These are phyloP conservation scores for Termitomyces sp. DNA, from an alignment of 1,284 basidiomycete species.

Conservation along the genomic window DNA sequence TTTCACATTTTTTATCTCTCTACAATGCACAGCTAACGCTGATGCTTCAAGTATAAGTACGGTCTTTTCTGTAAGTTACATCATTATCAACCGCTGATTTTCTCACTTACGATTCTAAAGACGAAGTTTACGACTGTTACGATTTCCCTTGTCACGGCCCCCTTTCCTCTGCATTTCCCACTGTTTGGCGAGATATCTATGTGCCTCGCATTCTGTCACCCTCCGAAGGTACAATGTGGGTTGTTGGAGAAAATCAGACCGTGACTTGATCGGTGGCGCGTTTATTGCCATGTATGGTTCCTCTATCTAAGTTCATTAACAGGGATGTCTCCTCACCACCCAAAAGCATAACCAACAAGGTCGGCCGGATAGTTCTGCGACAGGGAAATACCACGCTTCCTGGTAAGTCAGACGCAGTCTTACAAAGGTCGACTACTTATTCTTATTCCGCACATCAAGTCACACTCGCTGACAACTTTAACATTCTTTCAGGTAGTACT, in stretches of 20 bases:
- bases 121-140: slow-evolving; percentile 1
- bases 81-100: too few species aligned
- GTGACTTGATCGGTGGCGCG: slow-evolving; percentile 41
- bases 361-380: slow-evolving; percentile 38
- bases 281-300: neutral
- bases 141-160: neutral
- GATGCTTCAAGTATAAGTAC: neutral
- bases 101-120: neutral
- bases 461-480: slow-evolving; percentile 36
- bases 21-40: neutral
- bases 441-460: slow-evolving; percentile 7
- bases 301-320: neutral
- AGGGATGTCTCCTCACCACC: slow-evolving; percentile 40
- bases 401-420: slow-evolving; percentile 19
- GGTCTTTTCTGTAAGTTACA: too few species aligned
- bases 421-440: neutral
- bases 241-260: slow-evolving; percentile 33
- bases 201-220: slow-evolving; percentile 40
- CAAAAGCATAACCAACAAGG: slow-evolving; percentile 41
- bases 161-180: slow-evolving; percentile 21
- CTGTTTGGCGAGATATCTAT: slow-evolving; percentile 40
- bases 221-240: slow-evolving; percentile 34
- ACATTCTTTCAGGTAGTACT: slow-evolving; percentile 33
- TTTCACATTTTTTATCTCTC: too few species aligned
- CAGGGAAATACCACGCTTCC: slow-evolving; percentile 29